A percentile compares a stretch with the other conserved stretches of the same genome.
phyloP scores from a whole-genome alignment of 2,329 filamentous ascomycete genomes.

The Macrophomina tecta region DNA sequence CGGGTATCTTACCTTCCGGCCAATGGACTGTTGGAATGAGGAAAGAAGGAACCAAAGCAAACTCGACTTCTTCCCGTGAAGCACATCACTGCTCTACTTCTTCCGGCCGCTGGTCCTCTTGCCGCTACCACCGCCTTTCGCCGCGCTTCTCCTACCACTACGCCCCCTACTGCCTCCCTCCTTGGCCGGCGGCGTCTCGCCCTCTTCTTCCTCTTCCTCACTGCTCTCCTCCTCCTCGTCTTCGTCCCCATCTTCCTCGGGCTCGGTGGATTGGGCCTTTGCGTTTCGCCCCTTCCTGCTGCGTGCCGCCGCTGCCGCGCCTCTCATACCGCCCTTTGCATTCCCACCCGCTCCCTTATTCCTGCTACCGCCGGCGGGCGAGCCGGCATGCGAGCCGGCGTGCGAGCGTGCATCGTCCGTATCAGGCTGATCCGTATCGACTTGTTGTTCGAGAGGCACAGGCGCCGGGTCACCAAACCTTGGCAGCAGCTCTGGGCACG shows the following conservation, averaged over 20 bases:
- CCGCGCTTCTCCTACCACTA: background rate
- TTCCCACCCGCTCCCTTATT: background rate
- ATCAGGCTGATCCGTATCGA: background rate
- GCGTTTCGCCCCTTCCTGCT: constrained; percentile 28
- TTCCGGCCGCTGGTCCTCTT: constrained; percentile 22
- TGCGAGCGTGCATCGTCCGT: constrained; percentile 10
- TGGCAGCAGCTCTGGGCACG: constrained; percentile 24
- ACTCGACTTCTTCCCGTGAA: background rate
- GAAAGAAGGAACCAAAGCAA: background rate
- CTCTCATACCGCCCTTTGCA: constrained; percentile 36
- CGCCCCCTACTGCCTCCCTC: constrained; percentile 10
- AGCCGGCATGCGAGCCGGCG: background rate
- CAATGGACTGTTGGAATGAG: background rate
- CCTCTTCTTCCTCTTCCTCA: constrained; percentile 35
- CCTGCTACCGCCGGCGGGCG: constrained; percentile 8
- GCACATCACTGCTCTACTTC: background rate
- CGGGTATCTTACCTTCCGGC: constrained; percentile 2
- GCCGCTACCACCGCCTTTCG: background rate
- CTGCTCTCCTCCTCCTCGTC: constrained; percentile 34
- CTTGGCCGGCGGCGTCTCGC: constrained; percentile 28
- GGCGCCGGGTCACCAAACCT: constrained; percentile 21
- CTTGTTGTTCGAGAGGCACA: background rate
- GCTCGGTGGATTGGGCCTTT: constrained; percentile 16
- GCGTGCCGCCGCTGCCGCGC: constrained; percentile 29
- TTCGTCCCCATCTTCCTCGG: constrained; percentile 33